A percentile compares a stretch with the other conserved stretches of the same genome.
These are phyloP conservation scores for Thalassiosira gravida DNA, from an alignment of 352 stramenopile species.

Conservation along the genomic window DNA sequence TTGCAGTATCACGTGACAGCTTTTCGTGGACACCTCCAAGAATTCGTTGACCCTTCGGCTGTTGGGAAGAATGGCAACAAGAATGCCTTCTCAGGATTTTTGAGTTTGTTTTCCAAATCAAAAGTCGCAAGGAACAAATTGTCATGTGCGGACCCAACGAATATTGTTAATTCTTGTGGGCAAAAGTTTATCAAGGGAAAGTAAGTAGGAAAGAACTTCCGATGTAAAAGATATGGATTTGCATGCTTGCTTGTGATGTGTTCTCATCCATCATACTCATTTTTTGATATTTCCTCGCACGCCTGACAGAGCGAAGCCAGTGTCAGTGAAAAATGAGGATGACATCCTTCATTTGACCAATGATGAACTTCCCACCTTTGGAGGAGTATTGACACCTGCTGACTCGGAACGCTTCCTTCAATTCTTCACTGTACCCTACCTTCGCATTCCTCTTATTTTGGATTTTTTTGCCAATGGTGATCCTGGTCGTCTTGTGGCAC, in stretches of 20 bases:
- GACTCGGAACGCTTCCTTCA: conserved; percentile 97
- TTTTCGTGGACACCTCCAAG: conserved; percentile 79
- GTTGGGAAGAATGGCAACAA: conserved; percentile 58
- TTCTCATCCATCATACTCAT: too few relatives aligned
- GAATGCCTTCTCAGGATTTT: conserved; percentile 82
- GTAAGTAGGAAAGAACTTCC: too few relatives aligned
- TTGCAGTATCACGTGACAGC: conserved; percentile 83
- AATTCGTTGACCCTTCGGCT: conserved; percentile 81
- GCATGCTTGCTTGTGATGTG: too few relatives aligned
- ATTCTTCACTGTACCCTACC: conserved; percentile 98
- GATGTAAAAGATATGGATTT: conserved; percentile 11
- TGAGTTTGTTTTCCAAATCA: conserved; percentile 83
- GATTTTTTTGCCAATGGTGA: conserved; percentile 95
- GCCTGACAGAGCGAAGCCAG: conserved; percentile 69
- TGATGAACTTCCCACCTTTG: conserved; percentile 94
- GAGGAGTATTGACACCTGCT: conserved; percentile 92
- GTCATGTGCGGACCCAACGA: conserved; percentile 84
- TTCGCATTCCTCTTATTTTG: conserved; percentile 95
- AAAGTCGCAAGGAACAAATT: conserved; percentile 79
- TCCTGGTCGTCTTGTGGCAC: conserved; percentile 78
- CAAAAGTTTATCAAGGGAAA: conserved; percentile 83
- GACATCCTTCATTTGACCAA: conserved; percentile 95
- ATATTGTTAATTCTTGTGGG: conserved; percentile 86
- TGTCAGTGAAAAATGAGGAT: conserved; percentile 88
- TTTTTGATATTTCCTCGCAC: too few relatives aligned